phyloP scores from a whole-genome alignment of 345 rosid species.

The Bruguiera parviflora region DNA sequence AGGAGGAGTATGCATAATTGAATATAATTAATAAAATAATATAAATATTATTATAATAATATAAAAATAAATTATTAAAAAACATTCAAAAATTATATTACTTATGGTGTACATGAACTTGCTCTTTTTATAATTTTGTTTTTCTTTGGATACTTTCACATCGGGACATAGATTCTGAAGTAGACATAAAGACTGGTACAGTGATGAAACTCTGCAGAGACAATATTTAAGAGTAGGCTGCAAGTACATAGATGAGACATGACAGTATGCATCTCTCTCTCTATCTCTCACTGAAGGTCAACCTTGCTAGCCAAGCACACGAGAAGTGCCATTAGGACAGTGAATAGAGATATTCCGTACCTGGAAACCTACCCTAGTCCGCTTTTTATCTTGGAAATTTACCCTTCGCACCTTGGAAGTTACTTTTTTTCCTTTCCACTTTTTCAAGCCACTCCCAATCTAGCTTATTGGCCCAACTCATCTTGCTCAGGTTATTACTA shows the following conservation, averaged over 20 bases:
- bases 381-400: background rate
- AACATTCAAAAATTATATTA: too few relatives aligned
- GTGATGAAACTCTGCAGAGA: constrained; percentile 18
- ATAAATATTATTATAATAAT: too few relatives aligned
- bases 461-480: too few relatives aligned
- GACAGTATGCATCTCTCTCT: constrained; percentile 32
- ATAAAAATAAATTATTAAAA: too few relatives aligned
- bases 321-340: constrained; percentile 23
- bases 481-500: too few relatives aligned
- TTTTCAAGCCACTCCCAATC: too few relatives aligned
- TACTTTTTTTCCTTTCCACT: too few relatives aligned
- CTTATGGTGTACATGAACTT: too few relatives aligned
- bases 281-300: constrained; percentile 16
- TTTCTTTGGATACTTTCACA: constrained; percentile 26
- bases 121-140: too few relatives aligned
- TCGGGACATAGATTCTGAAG: constrained; percentile 42
- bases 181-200: constrained; percentile 29
- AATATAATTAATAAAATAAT: too few relatives aligned
- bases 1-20: too few relatives aligned
- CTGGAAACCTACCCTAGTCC: background rate
- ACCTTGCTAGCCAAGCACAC: constrained; percentile 27
- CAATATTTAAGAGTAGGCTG: constrained; percentile 22
- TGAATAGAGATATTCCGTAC: constrained; percentile 1
- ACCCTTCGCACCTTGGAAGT: background rate
- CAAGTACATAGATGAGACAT: constrained; percentile 45